Conservation (phyloP, 163 green algal species). For the Scenedesmus sp. region DNA sequence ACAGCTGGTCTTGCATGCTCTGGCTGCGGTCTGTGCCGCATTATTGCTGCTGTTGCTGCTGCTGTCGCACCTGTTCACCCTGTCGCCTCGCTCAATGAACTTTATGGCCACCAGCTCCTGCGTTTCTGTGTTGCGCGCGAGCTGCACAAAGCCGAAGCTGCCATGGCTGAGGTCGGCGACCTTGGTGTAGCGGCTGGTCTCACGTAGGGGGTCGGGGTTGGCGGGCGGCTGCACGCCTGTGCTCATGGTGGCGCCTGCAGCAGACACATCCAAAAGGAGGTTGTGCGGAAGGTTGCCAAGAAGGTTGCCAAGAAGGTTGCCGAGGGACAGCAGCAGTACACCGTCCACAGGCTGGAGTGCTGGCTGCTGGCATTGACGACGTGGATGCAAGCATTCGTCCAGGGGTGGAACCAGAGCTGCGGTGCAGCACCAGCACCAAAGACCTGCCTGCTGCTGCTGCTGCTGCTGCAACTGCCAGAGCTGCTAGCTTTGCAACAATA, state of each 20-base stretch:
- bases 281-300: neutral
- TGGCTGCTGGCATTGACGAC: too few relatives aligned
- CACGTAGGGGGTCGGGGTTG: constrained; percentile 52
- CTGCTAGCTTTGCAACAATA: too few relatives aligned
- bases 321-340: neutral
- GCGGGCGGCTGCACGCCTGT: constrained; percentile 24
- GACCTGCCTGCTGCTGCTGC: neutral
- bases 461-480: neutral
- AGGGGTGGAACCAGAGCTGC: neutral
- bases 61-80: constrained; percentile 62
- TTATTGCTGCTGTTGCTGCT: neutral
- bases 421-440: neutral
- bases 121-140: constrained; percentile 80
- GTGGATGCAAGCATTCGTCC: neutral
- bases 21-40: neutral
- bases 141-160: constrained; percentile 91
- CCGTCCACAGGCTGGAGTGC: too few relatives aligned
- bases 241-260: constrained; percentile 35
- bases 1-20: neutral
- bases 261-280: neutral
- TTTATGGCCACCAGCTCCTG: constrained; percentile 89
- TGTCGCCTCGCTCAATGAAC: constrained; percentile 89
- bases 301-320: neutral
- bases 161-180: constrained; percentile 85
- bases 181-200: constrained; percentile 61